Percentiles rank a stretch among this genome's conserved stretches.
Evolutionary conservation across 2,329 filamentous ascomycete species (phyloP).

Genomic region (Cladosporium sp.): DNA sequence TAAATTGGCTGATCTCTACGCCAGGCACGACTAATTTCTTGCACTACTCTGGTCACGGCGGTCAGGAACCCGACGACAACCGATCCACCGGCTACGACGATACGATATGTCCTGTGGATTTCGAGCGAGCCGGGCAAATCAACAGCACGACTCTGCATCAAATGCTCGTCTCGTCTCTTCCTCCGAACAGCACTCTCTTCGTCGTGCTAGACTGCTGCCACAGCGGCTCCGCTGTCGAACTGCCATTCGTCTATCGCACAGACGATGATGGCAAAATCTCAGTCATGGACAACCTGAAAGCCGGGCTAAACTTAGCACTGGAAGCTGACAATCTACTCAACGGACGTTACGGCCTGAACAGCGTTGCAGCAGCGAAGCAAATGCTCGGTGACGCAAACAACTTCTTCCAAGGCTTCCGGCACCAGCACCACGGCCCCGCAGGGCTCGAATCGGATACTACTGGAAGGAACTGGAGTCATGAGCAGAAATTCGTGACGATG

Average conservation of each 20-base stretch:
- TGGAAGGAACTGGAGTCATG: slow-evolving; percentile 44
- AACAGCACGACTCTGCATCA: slow-evolving; percentile 55
- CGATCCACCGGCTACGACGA: slow-evolving; percentile 35
- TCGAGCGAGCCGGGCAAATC: slow-evolving; percentile 55
- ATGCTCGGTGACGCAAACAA: slow-evolving; percentile 56
- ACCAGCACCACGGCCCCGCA: slow-evolving; percentile 38
- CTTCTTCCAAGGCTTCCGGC: slow-evolving; percentile 57
- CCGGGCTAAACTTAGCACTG: slow-evolving; percentile 53
- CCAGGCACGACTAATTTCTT: slow-evolving; percentile 57
- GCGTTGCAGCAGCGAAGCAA: slow-evolving; percentile 54
- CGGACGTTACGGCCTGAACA: slow-evolving; percentile 51
- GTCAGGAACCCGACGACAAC: slow-evolving; percentile 53
- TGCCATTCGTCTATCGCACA: slow-evolving; percentile 60
- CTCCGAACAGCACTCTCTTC: slow-evolving; percentile 55
- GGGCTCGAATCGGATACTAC: slow-evolving; percentile 49
- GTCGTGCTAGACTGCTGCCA: slow-evolving; percentile 65
- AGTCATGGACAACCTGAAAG: slow-evolving; percentile 57
- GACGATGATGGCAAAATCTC: slow-evolving; percentile 60
- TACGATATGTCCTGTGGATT: slow-evolving; percentile 37
- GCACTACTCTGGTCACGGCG: slow-evolving; percentile 62
- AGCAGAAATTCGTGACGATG: slow-evolving; percentile 52
- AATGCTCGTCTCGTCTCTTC: slow-evolving; percentile 54
- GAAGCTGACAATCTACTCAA: slow-evolving; percentile 54
- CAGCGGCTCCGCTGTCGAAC: slow-evolving; percentile 60
- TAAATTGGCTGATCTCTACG: slow-evolving; percentile 60